Base-by-base conservation (phyloP, 345 rosid genomes). In the Heritiera fomes region DNA sequence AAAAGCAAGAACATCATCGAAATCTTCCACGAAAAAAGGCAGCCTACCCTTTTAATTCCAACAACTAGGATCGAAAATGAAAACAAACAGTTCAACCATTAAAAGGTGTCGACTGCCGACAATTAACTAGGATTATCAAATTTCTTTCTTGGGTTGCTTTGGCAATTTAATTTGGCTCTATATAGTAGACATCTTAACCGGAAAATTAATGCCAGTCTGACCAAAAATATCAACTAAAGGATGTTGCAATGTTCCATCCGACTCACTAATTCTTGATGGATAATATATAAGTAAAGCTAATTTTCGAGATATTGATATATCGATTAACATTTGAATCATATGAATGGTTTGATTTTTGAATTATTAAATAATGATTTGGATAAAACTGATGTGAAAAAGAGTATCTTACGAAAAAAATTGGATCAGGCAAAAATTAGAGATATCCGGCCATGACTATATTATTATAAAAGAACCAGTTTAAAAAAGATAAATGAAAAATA, bases 101-200 rank as follows among this genome's bases (percentile, higher is more conserved):
- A 4, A 12, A 60, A 62, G 4, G 18, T 30, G 18, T 62, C 66
- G 41, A 30, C 66, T 30, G 2, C 66, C 66, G 66, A 62, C 66
- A 62, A 61, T 30, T 61, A 61, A 61, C 40, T 60, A 59, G 62
- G 62, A 60, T 10, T 60, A 60, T 60, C 34, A 60, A 23, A 60
- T 60, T 60, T 60, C 34, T 23, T 23, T 60, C 14, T 23, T 9
- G 13, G 4, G 34, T 9, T 60, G 64, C 15, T 23, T 32, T 60
- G 13, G 13, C 64, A 20, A 23, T 23, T 23, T 23, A 23, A 23
- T 23, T 23, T 23, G 28, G 28, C 28, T 23, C 28, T 23, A 23
- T 23, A 23, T 23, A 23, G 28, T 23, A 23, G 28, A 23, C 28
- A 23, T 23, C 28, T 23, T 23, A 0, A 23, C 28, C 28, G 28